phyloP scores from a whole-genome alignment of 495 filamentous ascomycete genomes.

The Annulohypoxylon maeteangense region DNA sequence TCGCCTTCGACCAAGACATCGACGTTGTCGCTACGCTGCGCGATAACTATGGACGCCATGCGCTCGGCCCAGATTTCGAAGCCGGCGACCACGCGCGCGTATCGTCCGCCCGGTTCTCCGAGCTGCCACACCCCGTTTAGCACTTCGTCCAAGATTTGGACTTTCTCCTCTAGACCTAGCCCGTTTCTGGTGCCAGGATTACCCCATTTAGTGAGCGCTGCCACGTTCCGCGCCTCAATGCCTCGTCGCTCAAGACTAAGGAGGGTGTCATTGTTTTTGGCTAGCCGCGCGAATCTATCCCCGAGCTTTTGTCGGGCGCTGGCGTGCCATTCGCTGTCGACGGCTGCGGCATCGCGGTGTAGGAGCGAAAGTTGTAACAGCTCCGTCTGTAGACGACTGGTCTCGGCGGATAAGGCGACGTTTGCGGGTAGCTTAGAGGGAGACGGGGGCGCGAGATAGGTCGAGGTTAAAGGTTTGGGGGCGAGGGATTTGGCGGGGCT shows the following conservation, averaged over 20 bases:
- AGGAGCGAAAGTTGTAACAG: slow-evolving; percentile 77
- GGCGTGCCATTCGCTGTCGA: slow-evolving; percentile 55
- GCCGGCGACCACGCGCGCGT: slow-evolving; percentile 55
- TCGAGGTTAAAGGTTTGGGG: slow-evolving; percentile 66
- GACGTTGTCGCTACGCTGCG: slow-evolving; percentile 45
- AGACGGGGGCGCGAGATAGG: slow-evolving; percentile 62
- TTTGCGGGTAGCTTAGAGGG: slow-evolving; percentile 64
- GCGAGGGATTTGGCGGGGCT: slow-evolving; percentile 69
- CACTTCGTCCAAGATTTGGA: slow-evolving; percentile 63
- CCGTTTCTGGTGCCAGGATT: slow-evolving; percentile 32
- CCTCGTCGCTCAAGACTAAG: slow-evolving; percentile 44
- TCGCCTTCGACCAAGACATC: slow-evolving; percentile 40
- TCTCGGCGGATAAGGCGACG: slow-evolving; percentile 67
- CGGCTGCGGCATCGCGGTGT: slow-evolving; percentile 59
- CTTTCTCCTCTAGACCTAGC: slow-evolving; percentile 57
- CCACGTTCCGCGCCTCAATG: slow-evolving; percentile 51
- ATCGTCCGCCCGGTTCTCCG: slow-evolving; percentile 61
- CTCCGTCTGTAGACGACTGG: slow-evolving; percentile 72
- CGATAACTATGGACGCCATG: slow-evolving; percentile 53
- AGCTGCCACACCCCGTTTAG: slow-evolving; percentile 62
- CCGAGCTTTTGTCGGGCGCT: slow-evolving; percentile 58
- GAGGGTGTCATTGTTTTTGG: slow-evolving; percentile 47
- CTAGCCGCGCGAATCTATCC: slow-evolving; percentile 53
- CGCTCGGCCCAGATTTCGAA: slow-evolving; percentile 64
- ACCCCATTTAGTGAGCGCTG: slow-evolving; percentile 54